These are phyloP conservation scores for Chlamydomonas sp. DNA, from an alignment of 139 green algal genomes.

Conservation along the genomic window DNA sequence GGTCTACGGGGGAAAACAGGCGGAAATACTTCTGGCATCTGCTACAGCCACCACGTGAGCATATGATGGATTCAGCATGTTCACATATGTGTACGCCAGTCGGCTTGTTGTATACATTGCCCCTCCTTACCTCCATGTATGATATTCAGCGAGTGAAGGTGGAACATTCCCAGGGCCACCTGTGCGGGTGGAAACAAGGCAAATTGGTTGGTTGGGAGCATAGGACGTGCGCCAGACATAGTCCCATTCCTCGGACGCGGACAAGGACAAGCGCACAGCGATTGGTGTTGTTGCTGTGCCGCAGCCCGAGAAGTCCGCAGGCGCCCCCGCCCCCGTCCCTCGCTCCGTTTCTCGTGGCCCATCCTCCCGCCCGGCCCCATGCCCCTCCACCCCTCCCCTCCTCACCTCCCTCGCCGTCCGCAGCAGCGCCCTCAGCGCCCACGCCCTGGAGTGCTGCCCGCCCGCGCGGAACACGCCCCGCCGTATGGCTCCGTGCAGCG, in stretches of 20 bases:
- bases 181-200: background rate
- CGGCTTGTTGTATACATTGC: too few species aligned
- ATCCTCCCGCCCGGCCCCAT: too few species aligned
- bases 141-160: constrained; percentile 25
- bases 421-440: constrained; percentile 19
- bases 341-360: too few species aligned
- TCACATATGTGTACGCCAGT: background rate
- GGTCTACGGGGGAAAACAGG: background rate
- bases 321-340: too few species aligned
- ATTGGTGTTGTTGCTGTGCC: too few species aligned
- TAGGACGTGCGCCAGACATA: too few species aligned
- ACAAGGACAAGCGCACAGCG: too few species aligned
- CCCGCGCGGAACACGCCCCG: constrained; percentile 1
- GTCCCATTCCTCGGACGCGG: too few species aligned
- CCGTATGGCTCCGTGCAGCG: constrained; percentile 17
- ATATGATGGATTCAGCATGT: background rate
- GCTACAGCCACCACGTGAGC: too few species aligned
- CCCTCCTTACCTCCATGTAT: background rate
- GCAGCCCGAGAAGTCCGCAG: too few species aligned
- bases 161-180: constrained; percentile 23
- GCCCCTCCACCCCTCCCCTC: background rate
- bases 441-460: background rate
- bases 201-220: background rate
- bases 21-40: too few species aligned
- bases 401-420: constrained; percentile 4